Percentiles rank a stretch among this genome's conserved stretches.
Evolutionary conservation across 169 alveolate species (phyloP).

Genomic region (Cryptosporidium felis): DNA sequence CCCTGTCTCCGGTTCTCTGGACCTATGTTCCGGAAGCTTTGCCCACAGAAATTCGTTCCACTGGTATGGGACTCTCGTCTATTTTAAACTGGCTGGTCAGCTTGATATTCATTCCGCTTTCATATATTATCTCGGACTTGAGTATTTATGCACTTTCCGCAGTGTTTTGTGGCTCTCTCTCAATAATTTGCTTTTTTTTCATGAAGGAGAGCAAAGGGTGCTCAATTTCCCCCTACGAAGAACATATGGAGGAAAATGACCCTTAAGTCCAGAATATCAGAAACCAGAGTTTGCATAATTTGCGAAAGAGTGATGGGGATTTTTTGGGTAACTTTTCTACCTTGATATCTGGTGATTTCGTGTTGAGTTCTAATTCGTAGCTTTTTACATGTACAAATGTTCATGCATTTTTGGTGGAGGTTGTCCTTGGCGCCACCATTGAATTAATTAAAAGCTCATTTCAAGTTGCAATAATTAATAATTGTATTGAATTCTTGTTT

Average conservation of each 20-base stretch:
- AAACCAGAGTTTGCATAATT: too few species aligned
- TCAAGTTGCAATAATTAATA: too few species aligned
- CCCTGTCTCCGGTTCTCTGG: conserved; percentile 32
- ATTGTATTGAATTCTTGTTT: too few species aligned
- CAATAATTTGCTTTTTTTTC: conserved; percentile 17
- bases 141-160: conserved; percentile 18
- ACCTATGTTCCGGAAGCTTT: conserved; percentile 58
- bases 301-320: too few species aligned
- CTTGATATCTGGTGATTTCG: too few species aligned
- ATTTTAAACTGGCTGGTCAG: conserved; percentile 35
- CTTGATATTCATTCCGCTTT: conserved; percentile 26
- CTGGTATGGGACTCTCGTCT: conserved; percentile 54
- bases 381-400: too few species aligned
- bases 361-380: too few species aligned
- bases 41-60: conserved; percentile 51
- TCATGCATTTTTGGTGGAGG: too few species aligned
- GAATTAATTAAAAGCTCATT: too few species aligned
- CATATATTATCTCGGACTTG: conserved; percentile 58
- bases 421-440: too few species aligned
- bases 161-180: not conserved
- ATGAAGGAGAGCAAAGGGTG: conserved; percentile 69
- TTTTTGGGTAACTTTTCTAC: too few species aligned
- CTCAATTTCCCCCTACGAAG: conserved; percentile 29
- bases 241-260: not conserved
- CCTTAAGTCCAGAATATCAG: too few species aligned